Percentiles rank a stretch among this genome's conserved stretches.
Evolutionary conservation across 1,139 yeast genomes (phyloP).

Genomic region (Debaryomyces singareniensis): DNA sequence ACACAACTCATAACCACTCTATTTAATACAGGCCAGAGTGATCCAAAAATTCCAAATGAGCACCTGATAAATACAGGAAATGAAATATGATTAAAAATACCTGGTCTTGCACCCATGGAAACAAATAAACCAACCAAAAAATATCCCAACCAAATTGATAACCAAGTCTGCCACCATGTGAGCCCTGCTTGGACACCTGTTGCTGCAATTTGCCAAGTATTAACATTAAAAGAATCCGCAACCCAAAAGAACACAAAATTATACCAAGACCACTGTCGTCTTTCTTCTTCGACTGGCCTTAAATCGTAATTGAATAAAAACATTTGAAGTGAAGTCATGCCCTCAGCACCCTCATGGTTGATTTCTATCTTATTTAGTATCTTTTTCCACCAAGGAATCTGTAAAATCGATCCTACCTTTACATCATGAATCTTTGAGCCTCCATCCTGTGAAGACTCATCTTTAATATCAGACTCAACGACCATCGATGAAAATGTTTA

Average conservation of each 20-base stretch:
- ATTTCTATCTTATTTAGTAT: conserved; percentile 1
- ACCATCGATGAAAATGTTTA: too few species aligned
- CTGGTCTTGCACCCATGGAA: conserved; percentile 60
- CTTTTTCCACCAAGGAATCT: conserved; percentile 1
- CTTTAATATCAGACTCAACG: too few species aligned
- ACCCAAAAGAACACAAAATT: conserved; percentile 77
- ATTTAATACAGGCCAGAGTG: conserved; percentile 74
- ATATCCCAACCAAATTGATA: conserved; percentile 76
- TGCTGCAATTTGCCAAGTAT: conserved; percentile 88
- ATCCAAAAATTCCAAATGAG: conserved; percentile 72
- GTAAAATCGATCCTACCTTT: background rate
- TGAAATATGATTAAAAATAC: conserved; percentile 67
- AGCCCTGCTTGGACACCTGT: conserved; percentile 63
- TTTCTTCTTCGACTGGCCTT: conserved; percentile 62
- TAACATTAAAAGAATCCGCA: conserved; percentile 81
- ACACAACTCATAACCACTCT: conserved; percentile 78
- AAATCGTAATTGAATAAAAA: conserved; percentile 68
- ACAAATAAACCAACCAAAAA: conserved; percentile 56
- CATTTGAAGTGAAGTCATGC: conserved; percentile 27
- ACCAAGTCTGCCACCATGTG: conserved; percentile 89
- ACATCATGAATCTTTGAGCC: background rate
- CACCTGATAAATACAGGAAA: conserved; percentile 74
- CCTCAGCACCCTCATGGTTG: background rate
- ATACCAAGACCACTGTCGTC: conserved; percentile 78
- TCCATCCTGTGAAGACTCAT: background rate